Evolutionary conservation across 345 rosid species (phyloP).

Genomic region (Excoecaria cochinchinensis): DNA sequence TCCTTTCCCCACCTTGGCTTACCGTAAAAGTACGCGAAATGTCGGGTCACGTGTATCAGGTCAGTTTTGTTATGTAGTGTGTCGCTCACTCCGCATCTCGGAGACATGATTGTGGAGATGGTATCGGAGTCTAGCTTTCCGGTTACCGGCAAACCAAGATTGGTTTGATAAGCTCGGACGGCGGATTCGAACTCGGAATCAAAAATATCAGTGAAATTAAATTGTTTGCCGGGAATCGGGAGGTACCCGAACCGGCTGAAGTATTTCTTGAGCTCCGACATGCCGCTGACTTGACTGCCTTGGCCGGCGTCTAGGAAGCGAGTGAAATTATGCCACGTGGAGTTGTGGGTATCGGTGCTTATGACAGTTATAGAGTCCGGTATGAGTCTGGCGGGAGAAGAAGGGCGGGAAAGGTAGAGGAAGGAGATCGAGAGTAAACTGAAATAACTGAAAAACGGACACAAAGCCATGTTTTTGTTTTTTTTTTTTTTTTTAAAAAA

Average conservation of each 20-base stretch:
- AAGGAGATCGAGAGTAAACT: constrained; percentile 23
- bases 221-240: constrained; percentile 11
- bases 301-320: constrained; percentile 63
- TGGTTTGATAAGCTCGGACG: constrained; percentile 54
- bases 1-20: constrained; percentile 62
- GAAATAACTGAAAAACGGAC: constrained; percentile 36
- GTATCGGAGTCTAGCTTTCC: constrained; percentile 70
- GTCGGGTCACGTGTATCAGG: constrained; percentile 39
- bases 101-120: constrained; percentile 54
- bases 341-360: constrained; percentile 34
- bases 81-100: constrained; percentile 82
- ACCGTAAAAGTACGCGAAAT: constrained; percentile 63
- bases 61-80: background rate
- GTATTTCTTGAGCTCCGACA: constrained; percentile 80
- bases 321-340: constrained; percentile 72
- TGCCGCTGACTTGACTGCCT: constrained; percentile 71
- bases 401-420: constrained; percentile 28
- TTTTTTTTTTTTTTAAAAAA: background rate
- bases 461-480: constrained; percentile 25
- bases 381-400: constrained; percentile 43
- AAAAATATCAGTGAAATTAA: constrained; percentile 55
- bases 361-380: constrained; percentile 38
- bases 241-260: constrained; percentile 82
- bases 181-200: constrained; percentile 57
- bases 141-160: constrained; percentile 61